These are phyloP conservation scores for Phyllostachys edulis DNA, from an alignment of 176 grass and related monocot species.

Conservation along the genomic window DNA sequence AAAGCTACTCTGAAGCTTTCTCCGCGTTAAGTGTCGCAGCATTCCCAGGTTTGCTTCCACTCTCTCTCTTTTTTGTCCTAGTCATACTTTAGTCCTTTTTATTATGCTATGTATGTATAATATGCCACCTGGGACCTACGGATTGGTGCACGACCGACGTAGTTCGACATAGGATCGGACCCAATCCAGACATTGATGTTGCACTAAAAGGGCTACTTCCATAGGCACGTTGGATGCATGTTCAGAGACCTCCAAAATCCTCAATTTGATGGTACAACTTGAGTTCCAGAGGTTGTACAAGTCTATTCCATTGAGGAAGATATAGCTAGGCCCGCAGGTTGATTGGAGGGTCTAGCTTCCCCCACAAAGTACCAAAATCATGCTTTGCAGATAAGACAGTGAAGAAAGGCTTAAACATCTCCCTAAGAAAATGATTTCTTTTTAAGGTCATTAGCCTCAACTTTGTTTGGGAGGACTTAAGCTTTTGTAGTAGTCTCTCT, in stretches of 20 bases:
- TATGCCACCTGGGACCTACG: background rate
- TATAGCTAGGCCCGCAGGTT: background rate
- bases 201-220: slow-evolving; percentile 13
- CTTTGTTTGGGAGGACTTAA: background rate
- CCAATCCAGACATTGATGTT: slow-evolving; percentile 16
- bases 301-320: background rate
- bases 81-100: slow-evolving; percentile 32
- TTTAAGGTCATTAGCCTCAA: background rate
- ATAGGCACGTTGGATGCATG: slow-evolving; percentile 2
- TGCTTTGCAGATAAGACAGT: slow-evolving; percentile 16
- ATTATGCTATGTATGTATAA: background rate
- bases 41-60: background rate
- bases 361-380: background rate
- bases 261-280: slow-evolving; percentile 18
- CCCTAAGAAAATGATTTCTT: background rate
- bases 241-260: slow-evolving; percentile 19
- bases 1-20: background rate
- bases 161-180: background rate
- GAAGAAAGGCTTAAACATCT: background rate
- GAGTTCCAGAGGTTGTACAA: background rate
- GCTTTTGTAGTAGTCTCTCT: background rate
- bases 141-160: slow-evolving; percentile 16
- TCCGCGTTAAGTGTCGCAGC: background rate
- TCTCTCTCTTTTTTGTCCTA: background rate
- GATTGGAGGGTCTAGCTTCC: background rate